Evolutionary conservation across 192 early-diverging fungal species (phyloP).

Genomic region (Backusella macrospora): DNA sequence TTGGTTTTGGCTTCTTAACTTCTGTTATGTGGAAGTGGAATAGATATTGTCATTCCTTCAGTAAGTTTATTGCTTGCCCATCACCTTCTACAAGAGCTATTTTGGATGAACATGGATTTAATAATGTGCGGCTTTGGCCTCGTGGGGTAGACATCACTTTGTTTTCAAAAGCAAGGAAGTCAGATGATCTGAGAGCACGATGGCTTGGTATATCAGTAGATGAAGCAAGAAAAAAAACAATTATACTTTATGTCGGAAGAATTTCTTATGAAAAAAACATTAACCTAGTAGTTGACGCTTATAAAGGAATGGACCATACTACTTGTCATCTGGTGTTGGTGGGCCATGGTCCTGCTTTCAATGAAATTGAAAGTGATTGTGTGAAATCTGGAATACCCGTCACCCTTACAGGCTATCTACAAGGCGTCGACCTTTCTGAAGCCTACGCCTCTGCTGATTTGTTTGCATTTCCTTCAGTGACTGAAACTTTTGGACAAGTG

Average conservation of each 20-base stretch:
- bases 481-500: slow-evolving; percentile 44
- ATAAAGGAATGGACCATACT: slow-evolving; percentile 35
- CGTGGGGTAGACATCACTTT: slow-evolving; percentile 37
- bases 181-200: slow-evolving; percentile 27
- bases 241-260: slow-evolving; percentile 39
- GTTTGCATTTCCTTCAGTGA: slow-evolving; percentile 38
- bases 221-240: slow-evolving; percentile 21
- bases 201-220: slow-evolving; percentile 26
- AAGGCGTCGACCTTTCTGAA: slow-evolving; percentile 27
- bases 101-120: slow-evolving; percentile 32
- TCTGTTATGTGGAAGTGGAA: slow-evolving; percentile 42
- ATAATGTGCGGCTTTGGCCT: slow-evolving; percentile 34
- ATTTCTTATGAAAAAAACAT: slow-evolving; percentile 43
- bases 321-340: slow-evolving; percentile 39
- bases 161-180: slow-evolving; percentile 32
- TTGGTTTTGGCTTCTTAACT: slow-evolving; percentile 36
- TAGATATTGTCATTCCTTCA: slow-evolving; percentile 29
- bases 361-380: slow-evolving; percentile 28
- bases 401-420: slow-evolving; percentile 39
- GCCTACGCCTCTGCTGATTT: slow-evolving; percentile 43
- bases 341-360: slow-evolving; percentile 39
- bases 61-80: slow-evolving; percentile 33
- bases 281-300: slow-evolving; percentile 30
- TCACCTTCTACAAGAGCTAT: slow-evolving; percentile 29
- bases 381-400: slow-evolving; percentile 23